Evolutionary conservation across 2,329 filamentous ascomycete genomes (phyloP), one percentile per base, ranked within the genome.

Genomic region (Arthroderma uncinatum): DNA sequence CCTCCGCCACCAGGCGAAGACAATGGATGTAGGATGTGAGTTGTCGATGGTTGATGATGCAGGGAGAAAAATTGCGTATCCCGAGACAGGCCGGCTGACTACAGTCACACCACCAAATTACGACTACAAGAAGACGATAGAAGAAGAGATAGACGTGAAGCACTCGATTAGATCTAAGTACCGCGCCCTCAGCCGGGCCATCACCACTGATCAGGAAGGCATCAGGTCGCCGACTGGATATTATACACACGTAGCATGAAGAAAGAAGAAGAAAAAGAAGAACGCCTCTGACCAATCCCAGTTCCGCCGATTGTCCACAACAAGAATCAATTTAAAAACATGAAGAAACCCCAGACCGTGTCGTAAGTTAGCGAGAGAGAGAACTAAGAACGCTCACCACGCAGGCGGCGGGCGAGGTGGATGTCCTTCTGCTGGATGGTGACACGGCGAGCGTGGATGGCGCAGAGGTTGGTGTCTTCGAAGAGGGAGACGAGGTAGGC

Each of bases 361-460:
- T 54, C 53, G 57, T 58, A 58, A 59, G 37, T 3, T 44, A 12
- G 40, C 1, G 12, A 23, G 19, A 21, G 44, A 4, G 44, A 48
- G 57, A 56, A 71, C 75, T 82, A 92, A 80, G 89, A 90, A 75
- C 88, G 86, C 81, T 93, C 91, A 65, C 93, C 93, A 70, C 93
- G 89, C 71, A 98, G 89, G 70, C 93, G 88, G 67, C 93, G 87
- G 70, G 92, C 91, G 54, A 97, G 84, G 79, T 97, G 92, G 73
- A 97, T 96, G 69, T 96, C 92, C 82, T 96, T 96, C 76, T 73
- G 75, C 71, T 78, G 92, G 77, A 97, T 97, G 71, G 92, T 97
- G 71, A 97, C 93, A 79, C 93, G 90, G 85, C 97, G 97, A 78
- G 93, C 92, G 79, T 97, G 93, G 76, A 97, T 95, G 71, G 93